A percentile compares a stretch with the other conserved stretches of the same genome.
phyloP scores from a whole-genome alignment of 805 yeast genomes.

The Starmera pachycereana region DNA sequence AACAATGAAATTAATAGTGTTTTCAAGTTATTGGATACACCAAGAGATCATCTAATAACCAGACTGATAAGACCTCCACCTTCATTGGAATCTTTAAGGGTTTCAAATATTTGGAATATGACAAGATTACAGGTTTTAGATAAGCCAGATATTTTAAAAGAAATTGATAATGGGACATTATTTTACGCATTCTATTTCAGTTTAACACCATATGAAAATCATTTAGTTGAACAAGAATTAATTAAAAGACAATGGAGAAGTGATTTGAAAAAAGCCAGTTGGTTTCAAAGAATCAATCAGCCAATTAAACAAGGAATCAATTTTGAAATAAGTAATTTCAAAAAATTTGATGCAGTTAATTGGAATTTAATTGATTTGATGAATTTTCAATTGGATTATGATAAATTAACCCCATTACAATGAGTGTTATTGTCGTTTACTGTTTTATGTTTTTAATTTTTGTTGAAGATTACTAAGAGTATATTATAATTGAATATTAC shows the following conservation, averaged over 20 bases:
- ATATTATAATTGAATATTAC: too few relatives aligned
- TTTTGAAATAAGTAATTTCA: conserved; percentile 8
- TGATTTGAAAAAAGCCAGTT: conserved; percentile 57
- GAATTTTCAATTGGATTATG: conserved; percentile 9
- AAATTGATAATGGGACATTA: conserved; percentile 72
- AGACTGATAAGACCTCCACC: conserved; percentile 67
- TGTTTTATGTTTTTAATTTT: too few relatives aligned
- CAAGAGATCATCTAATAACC: conserved; percentile 58
- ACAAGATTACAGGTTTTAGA: conserved; percentile 46
- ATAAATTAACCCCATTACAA: neutral
- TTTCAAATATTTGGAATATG: conserved; percentile 78
- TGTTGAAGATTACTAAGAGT: too few relatives aligned
- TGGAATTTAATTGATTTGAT: conserved; percentile 12
- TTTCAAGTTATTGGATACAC: conserved; percentile 50
- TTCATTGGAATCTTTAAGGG: conserved; percentile 76
- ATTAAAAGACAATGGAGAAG: conserved; percentile 71
- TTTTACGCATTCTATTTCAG: conserved; percentile 85
- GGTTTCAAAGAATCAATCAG: conserved; percentile 60
- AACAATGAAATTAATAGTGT: conserved; percentile 30
- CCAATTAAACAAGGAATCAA: conserved; percentile 1
- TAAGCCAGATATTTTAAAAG: conserved; percentile 45
- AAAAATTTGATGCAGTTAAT: conserved; percentile 14
- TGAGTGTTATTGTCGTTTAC: too few relatives aligned
- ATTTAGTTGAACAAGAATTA: conserved; percentile 70
- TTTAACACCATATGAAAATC: conserved; percentile 60